Conservation (phyloP, 768 basidiomycete genomes). For the Phlebiopsis gigantea region DNA sequence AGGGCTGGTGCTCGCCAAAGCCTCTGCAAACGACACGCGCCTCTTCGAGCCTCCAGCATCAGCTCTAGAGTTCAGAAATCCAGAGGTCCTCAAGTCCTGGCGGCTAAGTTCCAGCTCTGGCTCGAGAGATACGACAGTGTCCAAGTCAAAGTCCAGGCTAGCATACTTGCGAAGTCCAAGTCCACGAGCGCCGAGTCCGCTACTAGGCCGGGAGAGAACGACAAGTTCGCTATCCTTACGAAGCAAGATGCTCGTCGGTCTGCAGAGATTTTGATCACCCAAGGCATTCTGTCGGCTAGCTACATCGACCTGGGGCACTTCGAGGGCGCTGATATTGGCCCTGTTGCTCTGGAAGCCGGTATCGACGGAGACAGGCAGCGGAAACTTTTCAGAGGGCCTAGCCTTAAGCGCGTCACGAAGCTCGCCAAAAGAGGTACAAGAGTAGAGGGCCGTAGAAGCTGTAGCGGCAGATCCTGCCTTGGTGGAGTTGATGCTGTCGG, state of each 20-base stretch:
- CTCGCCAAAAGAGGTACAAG: slow-evolving; percentile 17
- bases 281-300: neutral
- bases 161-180: slow-evolving; percentile 23
- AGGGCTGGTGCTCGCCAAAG: neutral
- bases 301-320: neutral
- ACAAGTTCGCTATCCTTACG: neutral
- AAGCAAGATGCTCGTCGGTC: slow-evolving; percentile 1
- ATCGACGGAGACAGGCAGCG: neutral
- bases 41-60: neutral
- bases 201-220: neutral
- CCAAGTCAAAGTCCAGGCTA: slow-evolving; percentile 24
- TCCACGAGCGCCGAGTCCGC: slow-evolving; percentile 7
- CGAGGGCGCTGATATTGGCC: neutral
- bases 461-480: neutral
- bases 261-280: neutral
- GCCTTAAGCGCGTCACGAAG: slow-evolving; percentile 9
- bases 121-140: slow-evolving; percentile 16
- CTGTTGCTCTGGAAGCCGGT: neutral
- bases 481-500: neutral
- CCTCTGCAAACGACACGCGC: slow-evolving; percentile 11
- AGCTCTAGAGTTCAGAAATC: neutral
- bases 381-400: neutral
- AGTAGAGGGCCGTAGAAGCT: slow-evolving; percentile 13
- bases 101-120: neutral
- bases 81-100: neutral